These are phyloP conservation scores for Rosa persica DNA, from an alignment of 306 rosid genomes.

Conservation along the genomic window DNA sequence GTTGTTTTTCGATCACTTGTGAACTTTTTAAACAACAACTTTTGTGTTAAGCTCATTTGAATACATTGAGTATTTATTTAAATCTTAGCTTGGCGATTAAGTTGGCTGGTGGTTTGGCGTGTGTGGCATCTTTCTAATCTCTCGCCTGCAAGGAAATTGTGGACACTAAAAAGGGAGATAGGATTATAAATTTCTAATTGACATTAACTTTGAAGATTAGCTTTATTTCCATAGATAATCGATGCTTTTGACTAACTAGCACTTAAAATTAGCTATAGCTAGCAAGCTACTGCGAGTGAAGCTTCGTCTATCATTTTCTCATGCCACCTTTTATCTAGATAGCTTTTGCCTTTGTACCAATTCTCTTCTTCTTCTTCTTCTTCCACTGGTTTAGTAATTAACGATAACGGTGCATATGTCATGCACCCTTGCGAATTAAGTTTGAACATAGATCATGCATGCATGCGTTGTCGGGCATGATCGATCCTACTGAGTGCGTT, in stretches of 20 bases:
- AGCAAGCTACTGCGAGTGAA: background rate
- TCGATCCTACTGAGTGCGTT: background rate
- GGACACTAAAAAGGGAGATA: background rate
- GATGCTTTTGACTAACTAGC: background rate
- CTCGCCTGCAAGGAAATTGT: background rate
- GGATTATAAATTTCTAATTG: too few species aligned
- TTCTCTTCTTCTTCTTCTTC: too few species aligned
- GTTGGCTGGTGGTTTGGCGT: too few species aligned
- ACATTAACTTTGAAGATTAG: too few species aligned
- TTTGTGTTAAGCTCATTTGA: too few species aligned
- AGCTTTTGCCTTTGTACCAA: background rate
- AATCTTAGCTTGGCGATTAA: too few species aligned
- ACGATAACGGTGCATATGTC: too few species aligned
- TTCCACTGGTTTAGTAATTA: too few species aligned
- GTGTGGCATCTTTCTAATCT: too few species aligned
- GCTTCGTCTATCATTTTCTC: conserved; percentile 11
- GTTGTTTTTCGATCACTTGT: too few species aligned
- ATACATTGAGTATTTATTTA: too few species aligned
- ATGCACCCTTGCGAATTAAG: background rate
- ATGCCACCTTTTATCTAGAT: background rate
- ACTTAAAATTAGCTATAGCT: background rate
- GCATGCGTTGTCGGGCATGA: conserved; percentile 1
- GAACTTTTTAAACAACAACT: too few species aligned
- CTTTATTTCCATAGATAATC: background rate
- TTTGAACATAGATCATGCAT: background rate